Base-by-base conservation (phyloP, 768 basidiomycete species). In the Candolleomyces efflorescens region DNA sequence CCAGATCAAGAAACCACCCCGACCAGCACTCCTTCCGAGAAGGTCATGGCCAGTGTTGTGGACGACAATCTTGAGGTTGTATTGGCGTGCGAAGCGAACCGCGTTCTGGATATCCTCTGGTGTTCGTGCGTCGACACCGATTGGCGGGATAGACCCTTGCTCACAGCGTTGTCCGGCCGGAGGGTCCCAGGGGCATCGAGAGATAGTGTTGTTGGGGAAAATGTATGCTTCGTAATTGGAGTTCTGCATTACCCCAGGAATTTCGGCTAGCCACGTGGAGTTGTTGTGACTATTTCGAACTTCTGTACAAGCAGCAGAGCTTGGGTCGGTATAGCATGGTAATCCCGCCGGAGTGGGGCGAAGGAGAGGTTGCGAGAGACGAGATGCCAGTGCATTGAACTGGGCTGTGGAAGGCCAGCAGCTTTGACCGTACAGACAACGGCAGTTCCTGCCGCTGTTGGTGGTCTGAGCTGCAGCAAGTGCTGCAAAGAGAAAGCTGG, bases 111-210 rank as follows among this genome's bases (percentile, higher is more conserved):
- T 60, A 54, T 80, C 79, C 5, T 55, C 51, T 1, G 68, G 68
- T 0, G 67, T 69, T 3, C 73, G 67, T 0, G 75, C 76, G 55
- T 80, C 75, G 3, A 78, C 76, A 0, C 73, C 75, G 15, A 73
- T 59, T 1, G 73, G 67, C 1, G 80, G 73, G 0, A 80, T 70
- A 45, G 72, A 74, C 15, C 79, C 80, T 60, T 79, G 79, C 1
- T 67, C 64, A 56, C 80, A 82, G 6, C 75, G 71, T n/a, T 69
- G 46, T 3, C 73, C 75, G 0, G 77, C 62, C 0, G 69, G 65
- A 0, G 75, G 76, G 56, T 83, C 75, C 44, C 82, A 58, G 38
- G 80, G 82, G 73, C 83, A 86, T 0, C 72, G 75, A 59, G 75
- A 75, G 49, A 81, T 77, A 46, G 77, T 81, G 32, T 75, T 79